phyloP scores from a whole-genome alignment of 352 stramenopile genomes.

The Globisporangium viniferum region DNA sequence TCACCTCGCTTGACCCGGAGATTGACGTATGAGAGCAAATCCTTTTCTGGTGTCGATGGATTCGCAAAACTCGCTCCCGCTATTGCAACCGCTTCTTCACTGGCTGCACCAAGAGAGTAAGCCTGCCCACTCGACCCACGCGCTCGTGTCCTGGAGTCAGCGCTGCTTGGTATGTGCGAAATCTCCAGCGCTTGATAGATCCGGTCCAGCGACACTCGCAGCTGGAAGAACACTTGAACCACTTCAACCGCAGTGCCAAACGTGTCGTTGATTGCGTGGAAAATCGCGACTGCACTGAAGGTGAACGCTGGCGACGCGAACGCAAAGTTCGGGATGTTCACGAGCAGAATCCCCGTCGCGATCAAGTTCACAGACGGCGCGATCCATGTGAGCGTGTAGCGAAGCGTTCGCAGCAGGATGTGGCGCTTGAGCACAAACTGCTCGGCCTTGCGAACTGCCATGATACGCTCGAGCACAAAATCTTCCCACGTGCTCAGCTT shows the following conservation, averaged over 20 bases:
- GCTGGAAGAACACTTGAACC: slow-evolving; percentile 21
- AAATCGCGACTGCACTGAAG: slow-evolving; percentile 32
- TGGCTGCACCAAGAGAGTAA: slow-evolving; percentile 1
- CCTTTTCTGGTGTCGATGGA: slow-evolving; percentile 19
- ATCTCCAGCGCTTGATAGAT: slow-evolving; percentile 24
- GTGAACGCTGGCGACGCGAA: slow-evolving; percentile 31
- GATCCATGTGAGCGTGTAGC: slow-evolving; percentile 36
- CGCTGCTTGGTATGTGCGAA: background rate
- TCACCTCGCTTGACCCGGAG: slow-evolving; percentile 40
- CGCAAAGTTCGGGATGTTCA: slow-evolving; percentile 22
- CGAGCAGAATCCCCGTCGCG: slow-evolving; percentile 26
- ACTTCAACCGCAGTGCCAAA: slow-evolving; percentile 20
- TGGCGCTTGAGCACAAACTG: slow-evolving; percentile 22
- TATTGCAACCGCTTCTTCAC: slow-evolving; percentile 27
- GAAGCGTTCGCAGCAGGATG: slow-evolving; percentile 25
- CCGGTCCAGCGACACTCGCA: slow-evolving; percentile 27
- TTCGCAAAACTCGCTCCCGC: slow-evolving; percentile 46
- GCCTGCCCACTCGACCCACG: background rate
- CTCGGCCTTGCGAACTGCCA: slow-evolving; percentile 36
- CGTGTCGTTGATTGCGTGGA: slow-evolving; percentile 38
- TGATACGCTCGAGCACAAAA: slow-evolving; percentile 40
- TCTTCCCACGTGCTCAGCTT: slow-evolving; percentile 65
- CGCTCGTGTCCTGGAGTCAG: background rate
- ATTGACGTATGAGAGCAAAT: slow-evolving; percentile 46
- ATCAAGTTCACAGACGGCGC: slow-evolving; percentile 35